Base-by-base conservation (phyloP, 306 rosid species). In the Rosa lucieae region DNA sequence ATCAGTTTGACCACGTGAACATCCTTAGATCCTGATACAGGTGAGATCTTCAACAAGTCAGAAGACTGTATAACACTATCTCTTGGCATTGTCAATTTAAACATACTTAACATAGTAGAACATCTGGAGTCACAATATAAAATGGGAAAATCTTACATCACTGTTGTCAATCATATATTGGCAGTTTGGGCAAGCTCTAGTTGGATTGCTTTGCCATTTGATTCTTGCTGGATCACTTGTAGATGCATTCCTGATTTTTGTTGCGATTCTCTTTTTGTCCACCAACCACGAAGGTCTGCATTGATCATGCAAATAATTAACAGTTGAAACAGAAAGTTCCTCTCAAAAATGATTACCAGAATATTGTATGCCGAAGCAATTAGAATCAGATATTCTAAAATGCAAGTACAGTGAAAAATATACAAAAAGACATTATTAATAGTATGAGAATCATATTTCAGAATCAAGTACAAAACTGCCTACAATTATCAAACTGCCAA, bases 251-350 rank as follows among this genome's bases (percentile, higher is more conserved):
- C 86, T 94, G 80, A 92, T 94, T 85, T 94, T 94, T 26, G 98
- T 90, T 6, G 98, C 98, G 44, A 94, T 87, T 88, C 98, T 86
- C 65, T 89, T 89, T 82, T 91, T 87, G 86, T 94, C 98, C 69
- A 90, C 89, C 86, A 90, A 78, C 95, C 95, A 90, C 32, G 97
- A 87, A 46, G 95, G 75, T 32, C 97, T 92, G 88, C 88, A 82
- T 53, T 77, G 56, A 83, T 61, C 67, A 81, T 26, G 70, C 70
- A 75, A 77, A 78, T 47, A 43, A 66, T 35, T 43, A 23, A 23
- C 15, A 79, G 70, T 70, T 10, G 75, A 40, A 68, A 71, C 77
- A 46, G 17, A n/a, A 56, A n/a, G 20, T n/a, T 74, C 6, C 26
- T 37, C 47, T 17, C 10, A 47, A 17, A 21, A 12, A 66, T 5